Evolutionary conservation across 2,329 filamentous ascomycete species (phyloP).

Genomic region (Exserohilum turcica): DNA sequence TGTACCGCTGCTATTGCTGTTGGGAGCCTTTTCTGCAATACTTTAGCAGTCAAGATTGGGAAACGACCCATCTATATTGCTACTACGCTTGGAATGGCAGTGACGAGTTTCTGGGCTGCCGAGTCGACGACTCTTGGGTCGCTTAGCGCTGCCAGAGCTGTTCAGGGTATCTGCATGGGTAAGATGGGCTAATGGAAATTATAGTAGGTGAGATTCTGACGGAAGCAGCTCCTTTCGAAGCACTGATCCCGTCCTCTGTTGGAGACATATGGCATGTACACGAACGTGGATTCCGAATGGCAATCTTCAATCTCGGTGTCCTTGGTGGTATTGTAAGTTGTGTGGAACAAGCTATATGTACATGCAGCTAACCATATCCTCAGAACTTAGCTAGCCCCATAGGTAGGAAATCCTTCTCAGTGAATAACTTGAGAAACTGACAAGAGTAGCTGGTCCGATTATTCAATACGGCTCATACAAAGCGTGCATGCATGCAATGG

Average conservation of each 20-base stretch:
- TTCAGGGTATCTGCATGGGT: slow-evolving; percentile 33
- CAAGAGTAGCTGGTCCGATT: slow-evolving; percentile 20
- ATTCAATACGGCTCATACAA: slow-evolving; percentile 29
- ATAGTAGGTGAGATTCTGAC: neutral
- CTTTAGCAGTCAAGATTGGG: slow-evolving; percentile 29
- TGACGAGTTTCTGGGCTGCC: slow-evolving; percentile 32
- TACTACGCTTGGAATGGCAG: slow-evolving; percentile 26
- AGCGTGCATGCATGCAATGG: slow-evolving; percentile 31
- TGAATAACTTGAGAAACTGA: neutral
- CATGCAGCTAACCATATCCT: neutral
- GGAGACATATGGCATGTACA: slow-evolving; percentile 34
- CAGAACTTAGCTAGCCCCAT: slow-evolving; percentile 31
- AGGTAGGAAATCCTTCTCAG: neutral
- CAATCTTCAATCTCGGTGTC: slow-evolving; percentile 34
- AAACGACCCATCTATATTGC: slow-evolving; percentile 27
- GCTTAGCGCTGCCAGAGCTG: slow-evolving; percentile 23
- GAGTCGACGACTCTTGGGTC: slow-evolving; percentile 29
- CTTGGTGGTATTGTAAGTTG: slow-evolving; percentile 27
- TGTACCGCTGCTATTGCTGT: slow-evolving; percentile 27
- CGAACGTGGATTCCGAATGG: slow-evolving; percentile 30
- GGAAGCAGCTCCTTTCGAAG: slow-evolving; percentile 27
- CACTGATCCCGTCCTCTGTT: slow-evolving; percentile 31
- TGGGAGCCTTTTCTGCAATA: slow-evolving; percentile 29
- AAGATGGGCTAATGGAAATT: neutral
- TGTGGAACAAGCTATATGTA: too few relatives aligned